Evolutionary conservation across 1,284 basidiomycete species (phyloP), one percentile per base, ranked within the genome.

Genomic region (Meripilus lineatus): DNA sequence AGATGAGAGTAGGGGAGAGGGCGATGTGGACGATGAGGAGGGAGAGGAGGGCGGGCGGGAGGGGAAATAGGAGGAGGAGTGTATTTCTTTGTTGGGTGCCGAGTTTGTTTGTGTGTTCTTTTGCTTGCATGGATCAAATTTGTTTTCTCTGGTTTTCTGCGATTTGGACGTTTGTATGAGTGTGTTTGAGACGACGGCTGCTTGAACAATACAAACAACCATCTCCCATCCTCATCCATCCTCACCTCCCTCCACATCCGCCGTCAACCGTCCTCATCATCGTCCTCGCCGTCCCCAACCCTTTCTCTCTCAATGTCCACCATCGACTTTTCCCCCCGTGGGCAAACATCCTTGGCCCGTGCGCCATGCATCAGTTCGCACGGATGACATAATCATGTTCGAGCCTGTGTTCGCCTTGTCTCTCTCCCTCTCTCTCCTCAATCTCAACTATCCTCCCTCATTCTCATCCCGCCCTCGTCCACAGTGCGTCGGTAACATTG

Each of bases 121-220:
- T 46, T 74, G 74, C 63, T 65, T 65, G 63, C 50, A 18, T 11
- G 54, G 52, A 49, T 56, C 60, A 61, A 61, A 74, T 70, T 75
- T 84, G 80, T 83, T 81, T 81, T 81, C 77, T 71, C 68, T 66
- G 77, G 79, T 81, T 79, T 73, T 81, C 69, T 64, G 73, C 66
- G 69, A 76, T 82, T 83, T 83, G 81, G 71, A 71, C 74, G 10
- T 64, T 66, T 73, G 74, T 78, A 70, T 68, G 67, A 66, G 66
- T 69, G 67, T 78, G 77, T 75, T 79, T 63, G 50, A 54, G 52
- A 55, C 51, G 59, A 58, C n/a, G n/a, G n/a, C n/a, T 30, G 28
- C 28, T 10, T n/a, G 10, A n/a, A 30, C 28, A 8, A 30, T 67
- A 65, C 66, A 65, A 70, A 65, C 70, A 60, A 61, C 59, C 59